These are phyloP conservation scores for Parathielavia hyrcaniae DNA, from an alignment of 495 filamentous ascomycete genomes.

Conservation along the genomic window DNA sequence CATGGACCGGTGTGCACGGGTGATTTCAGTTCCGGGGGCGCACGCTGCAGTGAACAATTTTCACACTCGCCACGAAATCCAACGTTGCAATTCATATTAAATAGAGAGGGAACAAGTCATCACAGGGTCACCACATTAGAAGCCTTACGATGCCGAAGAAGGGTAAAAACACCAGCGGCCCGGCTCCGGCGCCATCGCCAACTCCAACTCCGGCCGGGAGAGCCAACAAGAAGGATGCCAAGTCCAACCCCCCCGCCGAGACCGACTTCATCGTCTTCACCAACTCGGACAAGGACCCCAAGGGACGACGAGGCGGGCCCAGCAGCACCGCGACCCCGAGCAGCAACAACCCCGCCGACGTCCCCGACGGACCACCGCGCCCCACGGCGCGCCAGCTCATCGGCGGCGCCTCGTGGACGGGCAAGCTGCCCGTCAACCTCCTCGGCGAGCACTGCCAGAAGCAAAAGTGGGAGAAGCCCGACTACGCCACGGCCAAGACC, in stretches of 20 bases:
- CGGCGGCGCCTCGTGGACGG: slow-evolving; percentile 94
- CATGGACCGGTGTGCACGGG: slow-evolving; percentile 14
- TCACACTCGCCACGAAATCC: neutral
- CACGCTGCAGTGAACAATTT: slow-evolving; percentile 5
- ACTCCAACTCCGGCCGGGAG: slow-evolving; percentile 28
- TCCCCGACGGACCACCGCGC: slow-evolving; percentile 54
- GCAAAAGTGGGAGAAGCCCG: slow-evolving; percentile 89
- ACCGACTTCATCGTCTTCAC: slow-evolving; percentile 64
- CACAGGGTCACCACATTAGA: neutral
- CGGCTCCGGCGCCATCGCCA: slow-evolving; percentile 24
- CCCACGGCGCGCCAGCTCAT: slow-evolving; percentile 82
- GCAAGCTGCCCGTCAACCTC: slow-evolving; percentile 88
- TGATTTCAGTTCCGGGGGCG: slow-evolving; percentile 2
- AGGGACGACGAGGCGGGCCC: slow-evolving; percentile 43
- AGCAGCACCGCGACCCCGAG: slow-evolving; percentile 21
- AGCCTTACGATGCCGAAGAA: slow-evolving; percentile 41
- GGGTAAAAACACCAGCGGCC: slow-evolving; percentile 40
- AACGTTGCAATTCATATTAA: too few species aligned
- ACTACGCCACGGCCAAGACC: slow-evolving; percentile 60
- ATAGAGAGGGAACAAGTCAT: slow-evolving; percentile 9
- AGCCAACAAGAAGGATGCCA: slow-evolving; percentile 28
- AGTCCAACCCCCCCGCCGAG: slow-evolving; percentile 40
- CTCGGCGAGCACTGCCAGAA: slow-evolving; percentile 92
- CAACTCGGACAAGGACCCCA: slow-evolving; percentile 53
- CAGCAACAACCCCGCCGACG: slow-evolving; percentile 25